phyloP scores from a whole-genome alignment of 495 filamentous ascomycete genomes.

The Penicillium fimorum region DNA sequence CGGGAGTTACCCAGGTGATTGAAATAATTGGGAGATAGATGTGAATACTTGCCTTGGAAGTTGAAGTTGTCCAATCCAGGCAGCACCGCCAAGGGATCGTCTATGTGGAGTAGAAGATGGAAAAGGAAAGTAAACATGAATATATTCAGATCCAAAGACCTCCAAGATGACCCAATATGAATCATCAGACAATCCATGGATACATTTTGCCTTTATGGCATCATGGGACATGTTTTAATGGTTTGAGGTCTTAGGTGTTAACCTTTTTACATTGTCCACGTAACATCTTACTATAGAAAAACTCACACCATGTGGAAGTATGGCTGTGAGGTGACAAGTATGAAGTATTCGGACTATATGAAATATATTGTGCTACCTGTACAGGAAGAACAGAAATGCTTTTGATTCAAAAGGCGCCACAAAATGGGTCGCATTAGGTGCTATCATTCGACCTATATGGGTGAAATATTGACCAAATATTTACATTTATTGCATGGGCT shows the following conservation, averaged over 20 bases:
- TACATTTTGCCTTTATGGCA: not conserved
- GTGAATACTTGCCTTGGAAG: not conserved
- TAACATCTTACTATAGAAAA: not conserved
- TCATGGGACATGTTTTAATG: conserved; percentile 7
- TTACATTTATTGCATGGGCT: conserved; percentile 58
- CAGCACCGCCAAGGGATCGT: conserved; percentile 7
- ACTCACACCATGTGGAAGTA: too few relatives aligned
- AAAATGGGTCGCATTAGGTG: conserved; percentile 6
- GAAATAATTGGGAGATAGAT: not conserved
- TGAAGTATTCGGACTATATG: not conserved
- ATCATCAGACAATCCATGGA: conserved; percentile 11
- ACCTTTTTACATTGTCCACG: not conserved
- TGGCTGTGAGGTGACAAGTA: not conserved
- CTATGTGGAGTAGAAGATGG: conserved; percentile 1
- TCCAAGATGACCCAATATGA: conserved; percentile 7
- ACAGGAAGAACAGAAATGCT: not conserved
- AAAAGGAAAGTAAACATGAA: not conserved
- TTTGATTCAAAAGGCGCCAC: conserved; percentile 1
- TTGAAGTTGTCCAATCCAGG: conserved; percentile 5
- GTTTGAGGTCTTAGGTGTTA: conserved; percentile 1
- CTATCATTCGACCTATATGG: conserved; percentile 1
- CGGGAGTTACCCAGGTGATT: not conserved
- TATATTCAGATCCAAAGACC: not conserved
- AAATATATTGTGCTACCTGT: not conserved
- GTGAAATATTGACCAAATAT: conserved; percentile 9